These are phyloP conservation scores for Diplotaxis tenuifolia DNA, from an alignment of 345 rosid genomes.

Conservation along the genomic window DNA sequence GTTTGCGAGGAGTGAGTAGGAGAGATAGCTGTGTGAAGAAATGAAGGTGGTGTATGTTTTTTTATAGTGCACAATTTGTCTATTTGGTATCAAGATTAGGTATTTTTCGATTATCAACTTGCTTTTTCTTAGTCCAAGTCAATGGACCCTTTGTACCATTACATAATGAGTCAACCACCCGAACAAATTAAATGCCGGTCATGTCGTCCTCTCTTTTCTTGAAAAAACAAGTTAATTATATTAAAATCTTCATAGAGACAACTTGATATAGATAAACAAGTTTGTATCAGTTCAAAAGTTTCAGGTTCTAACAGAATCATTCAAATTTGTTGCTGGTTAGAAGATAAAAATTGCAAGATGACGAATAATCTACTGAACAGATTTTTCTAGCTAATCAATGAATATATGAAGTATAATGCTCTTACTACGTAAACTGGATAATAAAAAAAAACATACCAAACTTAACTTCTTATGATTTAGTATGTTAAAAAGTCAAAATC, in stretches of 20 bases:
- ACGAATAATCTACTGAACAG: neutral
- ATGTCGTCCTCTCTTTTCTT: neutral
- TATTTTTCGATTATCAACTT: slow-evolving; percentile 3
- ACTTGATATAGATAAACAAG: neutral
- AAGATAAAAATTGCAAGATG: neutral
- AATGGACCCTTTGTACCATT: slow-evolving; percentile 13
- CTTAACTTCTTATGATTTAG: neutral
- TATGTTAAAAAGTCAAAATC: neutral
- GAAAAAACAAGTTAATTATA: neutral
- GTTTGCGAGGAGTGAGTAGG: neutral
- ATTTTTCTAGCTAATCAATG: neutral
- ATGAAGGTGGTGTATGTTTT: slow-evolving; percentile 11
- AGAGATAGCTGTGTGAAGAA: slow-evolving; percentile 13
- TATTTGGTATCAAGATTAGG: neutral
- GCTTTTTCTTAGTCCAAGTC: slow-evolving; percentile 21
- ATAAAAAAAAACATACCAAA: neutral
- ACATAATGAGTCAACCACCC: slow-evolving; percentile 10
- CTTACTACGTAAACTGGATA: neutral
- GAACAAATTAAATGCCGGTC: slow-evolving; percentile 19
- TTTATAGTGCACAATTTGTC: slow-evolving; percentile 22
- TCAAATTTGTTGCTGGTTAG: neutral
- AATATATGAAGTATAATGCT: neutral
- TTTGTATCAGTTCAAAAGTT: neutral
- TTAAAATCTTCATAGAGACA: neutral
- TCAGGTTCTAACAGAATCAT: neutral